These are phyloP conservation scores for Neoscytalidium dimidiatum DNA, from an alignment of 2,329 filamentous ascomycete species.

Conservation along the genomic window DNA sequence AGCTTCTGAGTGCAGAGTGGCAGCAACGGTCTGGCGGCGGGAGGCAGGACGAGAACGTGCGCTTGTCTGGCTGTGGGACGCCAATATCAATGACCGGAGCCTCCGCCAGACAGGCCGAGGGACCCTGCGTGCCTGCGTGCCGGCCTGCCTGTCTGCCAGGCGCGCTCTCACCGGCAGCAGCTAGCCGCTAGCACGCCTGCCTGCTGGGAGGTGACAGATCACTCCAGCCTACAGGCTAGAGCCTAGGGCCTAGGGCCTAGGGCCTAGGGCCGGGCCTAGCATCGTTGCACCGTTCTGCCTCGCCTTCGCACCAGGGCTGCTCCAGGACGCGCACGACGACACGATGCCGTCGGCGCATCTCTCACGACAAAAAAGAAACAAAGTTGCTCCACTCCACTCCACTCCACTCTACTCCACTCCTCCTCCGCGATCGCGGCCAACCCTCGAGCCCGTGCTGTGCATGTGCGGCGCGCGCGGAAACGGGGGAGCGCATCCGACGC, in stretches of 20 bases:
- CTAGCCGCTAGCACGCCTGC: background rate
- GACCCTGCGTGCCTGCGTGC: background rate
- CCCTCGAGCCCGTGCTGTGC: background rate
- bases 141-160: too few species aligned
- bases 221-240: too few species aligned
- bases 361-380: background rate
- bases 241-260: too few species aligned
- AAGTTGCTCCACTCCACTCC: background rate
- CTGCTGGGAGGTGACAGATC: background rate
- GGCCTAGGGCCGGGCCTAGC: background rate
- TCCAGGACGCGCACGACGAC: too few species aligned
- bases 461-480: conserved; percentile 9
- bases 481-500: conserved; percentile 11
- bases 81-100: background rate
- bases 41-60: background rate
- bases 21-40: too few species aligned
- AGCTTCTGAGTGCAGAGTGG: background rate
- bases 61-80: background rate
- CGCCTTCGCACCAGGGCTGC: too few species aligned
- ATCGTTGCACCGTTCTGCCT: background rate
- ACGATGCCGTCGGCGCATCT: too few species aligned
- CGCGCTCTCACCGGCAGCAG: background rate
- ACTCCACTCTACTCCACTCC: background rate
- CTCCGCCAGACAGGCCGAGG: background rate
- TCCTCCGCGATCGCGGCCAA: background rate